These are phyloP conservation scores for Myxozyma neotropica DNA, from an alignment of 805 yeast genomes.

Conservation along the genomic window DNA sequence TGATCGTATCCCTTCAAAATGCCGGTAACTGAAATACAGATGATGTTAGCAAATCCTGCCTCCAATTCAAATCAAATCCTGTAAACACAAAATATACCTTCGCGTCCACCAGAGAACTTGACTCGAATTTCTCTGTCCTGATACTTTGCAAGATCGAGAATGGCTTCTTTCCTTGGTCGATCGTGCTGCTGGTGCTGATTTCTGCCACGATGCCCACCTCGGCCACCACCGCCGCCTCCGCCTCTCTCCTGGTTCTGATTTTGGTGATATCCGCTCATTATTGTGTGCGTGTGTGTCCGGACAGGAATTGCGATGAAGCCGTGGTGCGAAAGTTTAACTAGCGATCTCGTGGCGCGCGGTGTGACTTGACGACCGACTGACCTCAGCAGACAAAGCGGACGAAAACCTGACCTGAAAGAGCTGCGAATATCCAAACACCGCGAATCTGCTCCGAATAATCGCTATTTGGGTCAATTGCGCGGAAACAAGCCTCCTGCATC, in stretches of 20 bases:
- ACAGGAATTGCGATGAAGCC: neutral
- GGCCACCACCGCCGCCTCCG: slow-evolving; percentile 15
- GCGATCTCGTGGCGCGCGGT: no score
- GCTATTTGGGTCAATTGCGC: no score
- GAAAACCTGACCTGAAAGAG: no score
- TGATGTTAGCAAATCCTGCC: neutral
- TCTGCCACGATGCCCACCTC: slow-evolving; percentile 25
- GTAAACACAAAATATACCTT: slow-evolving; percentile 40
- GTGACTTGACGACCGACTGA: no score
- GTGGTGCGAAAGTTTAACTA: neutral
- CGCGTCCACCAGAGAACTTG: slow-evolving; percentile 83
- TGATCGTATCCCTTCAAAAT: slow-evolving; percentile 89
- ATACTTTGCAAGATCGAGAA: slow-evolving; percentile 75
- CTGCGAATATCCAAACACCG: no score
- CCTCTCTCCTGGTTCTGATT: slow-evolving; percentile 13
- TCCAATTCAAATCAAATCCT: neutral
- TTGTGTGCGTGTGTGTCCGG: neutral
- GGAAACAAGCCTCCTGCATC: neutral
- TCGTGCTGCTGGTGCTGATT: slow-evolving; percentile 45
- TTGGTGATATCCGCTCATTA: slow-evolving; percentile 8
- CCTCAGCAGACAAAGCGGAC: no score
- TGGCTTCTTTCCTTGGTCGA: slow-evolving; percentile 89
- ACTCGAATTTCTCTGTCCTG: slow-evolving; percentile 73
- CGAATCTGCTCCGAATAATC: neutral
- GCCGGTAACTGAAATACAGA: slow-evolving; percentile 56